Conservation (phyloP, 257 asterid species). For the Primulina huaijiensis region DNA sequence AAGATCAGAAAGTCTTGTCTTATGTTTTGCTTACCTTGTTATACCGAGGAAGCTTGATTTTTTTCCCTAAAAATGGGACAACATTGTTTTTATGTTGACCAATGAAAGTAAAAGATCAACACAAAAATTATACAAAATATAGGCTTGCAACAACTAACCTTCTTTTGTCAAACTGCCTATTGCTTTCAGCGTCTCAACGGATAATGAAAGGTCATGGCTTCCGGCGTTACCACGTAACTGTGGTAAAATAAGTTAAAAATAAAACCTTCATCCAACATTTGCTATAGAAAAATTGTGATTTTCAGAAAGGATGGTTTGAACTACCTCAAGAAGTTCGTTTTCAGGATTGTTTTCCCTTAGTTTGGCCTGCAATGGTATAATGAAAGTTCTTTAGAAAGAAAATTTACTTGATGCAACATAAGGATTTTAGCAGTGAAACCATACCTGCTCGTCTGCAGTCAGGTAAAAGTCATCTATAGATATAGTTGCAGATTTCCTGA, state of each 20-base stretch:
- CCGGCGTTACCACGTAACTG: conserved; percentile 99
- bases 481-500: conserved; percentile 83
- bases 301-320: conserved; percentile 3
- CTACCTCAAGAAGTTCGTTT: conserved; percentile 88
- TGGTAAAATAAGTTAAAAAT: conserved; percentile 7
- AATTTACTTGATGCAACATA: conserved; percentile 7
- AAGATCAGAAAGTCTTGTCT: conserved; percentile 24
- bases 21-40: conserved; percentile 53
- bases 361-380: conserved; percentile 51
- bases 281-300: conserved; percentile 4
- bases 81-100: conserved; percentile 19
- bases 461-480: conserved; percentile 96
- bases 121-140: conserved; percentile 13
- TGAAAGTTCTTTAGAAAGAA: conserved; percentile 13
- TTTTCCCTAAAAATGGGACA: conserved; percentile 48
- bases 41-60: conserved; percentile 90
- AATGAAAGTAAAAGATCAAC: conserved; percentile 22
- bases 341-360: conserved; percentile 77
- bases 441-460: conserved; percentile 88
- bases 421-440: not conserved
- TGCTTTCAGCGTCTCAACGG: conserved; percentile 68
- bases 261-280: conserved; percentile 15
- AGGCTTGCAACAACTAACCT: conserved; percentile 45
- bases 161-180: conserved; percentile 63
- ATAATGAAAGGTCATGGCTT: conserved; percentile 91